A percentile compares a stretch with the other conserved stretches of the same genome.
phyloP scores from a whole-genome alignment of 2,329 filamentous ascomycete species.

The Monosporascus sp. region DNA sequence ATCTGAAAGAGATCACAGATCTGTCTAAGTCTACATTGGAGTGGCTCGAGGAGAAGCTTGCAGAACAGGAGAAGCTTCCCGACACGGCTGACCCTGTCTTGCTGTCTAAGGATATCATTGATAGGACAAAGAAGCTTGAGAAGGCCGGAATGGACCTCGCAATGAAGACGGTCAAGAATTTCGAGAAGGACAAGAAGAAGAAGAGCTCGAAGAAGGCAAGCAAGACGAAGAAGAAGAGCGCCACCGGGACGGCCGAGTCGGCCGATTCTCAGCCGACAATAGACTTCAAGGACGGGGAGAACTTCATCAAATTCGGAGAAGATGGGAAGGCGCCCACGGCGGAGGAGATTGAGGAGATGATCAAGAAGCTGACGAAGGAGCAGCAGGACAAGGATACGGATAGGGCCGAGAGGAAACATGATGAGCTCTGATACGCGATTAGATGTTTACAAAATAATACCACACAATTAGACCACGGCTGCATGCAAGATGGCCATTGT shows the following conservation, averaged over 20 bases:
- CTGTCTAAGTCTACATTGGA: constrained; percentile 55
- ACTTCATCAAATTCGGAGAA: constrained; percentile 30
- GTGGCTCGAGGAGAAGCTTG: constrained; percentile 72
- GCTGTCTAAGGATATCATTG: constrained; percentile 63
- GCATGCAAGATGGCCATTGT: neutral
- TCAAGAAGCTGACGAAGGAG: constrained; percentile 37
- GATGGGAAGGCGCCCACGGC: constrained; percentile 38
- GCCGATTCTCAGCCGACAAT: constrained; percentile 31
- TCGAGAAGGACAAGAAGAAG: constrained; percentile 40
- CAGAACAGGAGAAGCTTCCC: constrained; percentile 64
- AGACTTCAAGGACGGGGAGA: constrained; percentile 32
- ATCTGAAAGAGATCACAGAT: constrained; percentile 61
- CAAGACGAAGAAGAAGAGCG: constrained; percentile 38
- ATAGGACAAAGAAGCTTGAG: constrained; percentile 65
- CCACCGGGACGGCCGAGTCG: constrained; percentile 27
- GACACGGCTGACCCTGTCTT: constrained; percentile 70
- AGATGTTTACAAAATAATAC: constrained; percentile 18
- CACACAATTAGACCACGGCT: constrained; percentile 4
- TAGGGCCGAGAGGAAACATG: constrained; percentile 19
- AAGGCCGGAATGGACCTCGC: constrained; percentile 65
- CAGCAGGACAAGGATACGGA: constrained; percentile 18
- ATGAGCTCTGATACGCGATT: constrained; percentile 23
- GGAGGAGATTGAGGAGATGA: constrained; percentile 49
- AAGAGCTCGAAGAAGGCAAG: constrained; percentile 31
- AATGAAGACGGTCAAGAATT: constrained; percentile 59